Conservation (phyloP, 179 eudicot species). For the Vitellaria paradoxa region DNA sequence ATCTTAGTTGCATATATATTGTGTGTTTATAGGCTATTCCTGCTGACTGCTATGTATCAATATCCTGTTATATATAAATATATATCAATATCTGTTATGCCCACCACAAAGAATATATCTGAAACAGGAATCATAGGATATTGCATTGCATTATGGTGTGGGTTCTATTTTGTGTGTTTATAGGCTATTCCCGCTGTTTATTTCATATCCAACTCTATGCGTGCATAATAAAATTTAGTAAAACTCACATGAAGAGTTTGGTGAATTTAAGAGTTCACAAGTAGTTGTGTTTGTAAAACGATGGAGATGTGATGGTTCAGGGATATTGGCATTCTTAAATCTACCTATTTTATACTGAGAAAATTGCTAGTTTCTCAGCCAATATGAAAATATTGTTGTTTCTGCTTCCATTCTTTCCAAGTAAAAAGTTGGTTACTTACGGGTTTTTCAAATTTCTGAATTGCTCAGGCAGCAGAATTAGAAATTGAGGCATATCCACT, state of each 20-base stretch:
- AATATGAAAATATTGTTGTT: background rate
- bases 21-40: no score
- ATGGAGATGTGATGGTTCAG: background rate
- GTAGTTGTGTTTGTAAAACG: background rate
- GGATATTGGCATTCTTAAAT: background rate
- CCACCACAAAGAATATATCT: background rate
- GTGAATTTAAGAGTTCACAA: background rate
- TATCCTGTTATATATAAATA: no score
- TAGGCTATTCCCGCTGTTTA: background rate
- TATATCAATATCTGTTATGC: no score
- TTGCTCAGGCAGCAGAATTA: slow-evolving; percentile 79
- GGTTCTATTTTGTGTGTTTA: background rate
- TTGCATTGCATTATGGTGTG: slow-evolving; percentile 4
- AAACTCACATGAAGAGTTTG: background rate
- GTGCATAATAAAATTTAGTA: background rate
- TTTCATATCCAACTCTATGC: background rate
- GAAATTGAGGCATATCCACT: slow-evolving; percentile 96
- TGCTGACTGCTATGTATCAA: no score
- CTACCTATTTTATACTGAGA: background rate
- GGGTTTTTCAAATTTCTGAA: slow-evolving; percentile 8
- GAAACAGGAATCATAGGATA: background rate
- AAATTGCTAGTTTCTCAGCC: background rate
- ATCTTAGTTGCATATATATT: no score
- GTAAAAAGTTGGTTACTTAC: background rate
- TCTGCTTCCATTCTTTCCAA: background rate